phyloP scores from a whole-genome alignment of 768 basidiomycete genomes.

The Tulasnella sp. region DNA sequence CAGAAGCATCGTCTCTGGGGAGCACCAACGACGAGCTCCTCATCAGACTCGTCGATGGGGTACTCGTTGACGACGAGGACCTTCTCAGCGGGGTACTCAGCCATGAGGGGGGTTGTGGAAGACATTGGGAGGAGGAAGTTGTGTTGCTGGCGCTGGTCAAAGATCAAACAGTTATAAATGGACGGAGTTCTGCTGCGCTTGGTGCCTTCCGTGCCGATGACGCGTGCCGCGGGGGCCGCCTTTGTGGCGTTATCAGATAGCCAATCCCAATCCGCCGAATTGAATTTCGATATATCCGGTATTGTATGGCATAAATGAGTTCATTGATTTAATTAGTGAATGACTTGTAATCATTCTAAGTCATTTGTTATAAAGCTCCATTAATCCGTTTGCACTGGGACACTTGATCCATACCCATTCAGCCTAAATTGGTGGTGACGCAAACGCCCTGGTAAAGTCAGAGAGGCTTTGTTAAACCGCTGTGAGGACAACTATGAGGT shows the following conservation, averaged over 20 bases:
- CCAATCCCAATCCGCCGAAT: too few species aligned
- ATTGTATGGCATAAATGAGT: too few species aligned
- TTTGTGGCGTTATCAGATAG: background rate
- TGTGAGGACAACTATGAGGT: too few species aligned
- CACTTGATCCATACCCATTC: too few species aligned
- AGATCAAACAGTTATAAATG: background rate
- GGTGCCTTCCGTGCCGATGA: background rate
- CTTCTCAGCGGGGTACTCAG: slow-evolving; percentile 6
- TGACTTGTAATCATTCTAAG: too few species aligned
- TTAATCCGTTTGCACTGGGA: too few species aligned
- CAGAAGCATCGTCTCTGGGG: background rate
- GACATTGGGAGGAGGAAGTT: background rate
- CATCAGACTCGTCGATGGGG: slow-evolving; percentile 2
- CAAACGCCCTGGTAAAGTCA: too few species aligned
- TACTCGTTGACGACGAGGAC: background rate
- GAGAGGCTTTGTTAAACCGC: too few species aligned
- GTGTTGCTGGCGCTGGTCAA: background rate
- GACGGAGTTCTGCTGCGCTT: background rate
- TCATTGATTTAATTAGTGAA: too few species aligned
- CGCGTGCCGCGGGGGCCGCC: background rate
- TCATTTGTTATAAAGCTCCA: too few species aligned
- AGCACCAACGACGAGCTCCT: slow-evolving; percentile 7
- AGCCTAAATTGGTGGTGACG: too few species aligned
- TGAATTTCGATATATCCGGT: too few species aligned
- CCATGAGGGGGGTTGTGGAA: slow-evolving; percentile 11